phyloP scores from a whole-genome alignment of 495 filamentous ascomycete species.

The Lasiosphaeria hispida region DNA sequence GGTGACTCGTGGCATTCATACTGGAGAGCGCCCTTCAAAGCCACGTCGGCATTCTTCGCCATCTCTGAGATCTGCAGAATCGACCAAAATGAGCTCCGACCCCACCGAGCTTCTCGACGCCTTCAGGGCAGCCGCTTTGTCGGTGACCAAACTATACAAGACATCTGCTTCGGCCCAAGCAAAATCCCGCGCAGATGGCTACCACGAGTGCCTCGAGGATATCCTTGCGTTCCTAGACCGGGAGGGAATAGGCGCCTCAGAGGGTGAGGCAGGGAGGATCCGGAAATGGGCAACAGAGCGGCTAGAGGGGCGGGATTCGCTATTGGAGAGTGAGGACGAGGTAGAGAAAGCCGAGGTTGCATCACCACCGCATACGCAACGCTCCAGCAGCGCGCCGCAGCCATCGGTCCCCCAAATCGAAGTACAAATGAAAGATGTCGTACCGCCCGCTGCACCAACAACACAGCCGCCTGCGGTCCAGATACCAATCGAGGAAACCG shows the following conservation, averaged over 20 bases:
- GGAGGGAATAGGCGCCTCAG: conserved; percentile 69
- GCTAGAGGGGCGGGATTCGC: conserved; percentile 57
- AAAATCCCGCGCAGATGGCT: conserved; percentile 74
- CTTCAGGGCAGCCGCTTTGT: conserved; percentile 89
- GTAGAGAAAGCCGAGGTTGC: conserved; percentile 54
- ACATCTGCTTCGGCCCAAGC: conserved; percentile 73
- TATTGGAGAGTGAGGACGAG: conserved; percentile 74
- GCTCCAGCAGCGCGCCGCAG: conserved; percentile 48
- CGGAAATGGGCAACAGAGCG: conserved; percentile 83
- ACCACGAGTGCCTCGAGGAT: conserved; percentile 93
- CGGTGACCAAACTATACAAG: conserved; percentile 95
- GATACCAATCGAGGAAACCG: conserved; percentile 25
- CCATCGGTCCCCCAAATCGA: conserved; percentile 36
- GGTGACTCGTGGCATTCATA: too few species aligned
- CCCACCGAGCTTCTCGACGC: conserved; percentile 78
- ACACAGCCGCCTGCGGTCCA: conserved; percentile 31
- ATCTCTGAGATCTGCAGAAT: neutral
- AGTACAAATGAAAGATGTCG: conserved; percentile 47
- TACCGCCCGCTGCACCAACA: conserved; percentile 19
- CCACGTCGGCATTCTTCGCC: too few species aligned
- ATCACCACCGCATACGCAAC: conserved; percentile 62
- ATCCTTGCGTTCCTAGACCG: conserved; percentile 79
- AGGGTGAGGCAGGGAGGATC: conserved; percentile 78
- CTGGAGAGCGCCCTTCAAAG: too few species aligned
- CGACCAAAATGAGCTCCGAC: conserved; percentile 41